Conservation (phyloP, 495 filamentous ascomycete species). For the Penicillium chermesinum region DNA sequence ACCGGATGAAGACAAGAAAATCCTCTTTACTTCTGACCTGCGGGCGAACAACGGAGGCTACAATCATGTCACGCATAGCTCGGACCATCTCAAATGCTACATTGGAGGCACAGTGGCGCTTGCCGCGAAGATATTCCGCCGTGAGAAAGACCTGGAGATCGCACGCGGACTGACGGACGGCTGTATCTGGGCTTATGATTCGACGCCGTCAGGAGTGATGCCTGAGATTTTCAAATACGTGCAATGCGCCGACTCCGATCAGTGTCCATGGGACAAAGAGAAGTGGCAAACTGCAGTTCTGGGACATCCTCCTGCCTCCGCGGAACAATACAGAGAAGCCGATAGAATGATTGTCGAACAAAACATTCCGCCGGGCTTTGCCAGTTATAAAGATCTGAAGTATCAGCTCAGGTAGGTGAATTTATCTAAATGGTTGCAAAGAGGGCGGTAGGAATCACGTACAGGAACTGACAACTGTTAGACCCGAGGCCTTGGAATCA, state of each 20-base stretch:
- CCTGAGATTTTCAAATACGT: constrained; percentile 53
- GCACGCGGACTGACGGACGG: constrained; percentile 54
- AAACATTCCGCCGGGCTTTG: constrained; percentile 55
- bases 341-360: constrained; percentile 38
- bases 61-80: constrained; percentile 31
- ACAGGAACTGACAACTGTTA: constrained; percentile 7
- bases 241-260: constrained; percentile 40
- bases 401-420: constrained; percentile 64
- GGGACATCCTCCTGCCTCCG: constrained; percentile 9
- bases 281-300: constrained; percentile 43
- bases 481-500: constrained; percentile 66
- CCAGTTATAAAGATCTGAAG: constrained; percentile 50
- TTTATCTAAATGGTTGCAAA: too few relatives aligned
- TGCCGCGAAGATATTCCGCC: constrained; percentile 55
- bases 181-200: constrained; percentile 56
- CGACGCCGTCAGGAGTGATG: constrained; percentile 55
- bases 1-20: constrained; percentile 59
- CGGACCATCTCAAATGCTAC: constrained; percentile 58
- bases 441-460: too few relatives aligned
- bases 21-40: constrained; percentile 67
- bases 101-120: constrained; percentile 58
- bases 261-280: constrained; percentile 53
- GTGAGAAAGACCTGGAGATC: constrained; percentile 47
- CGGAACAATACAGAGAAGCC: constrained; percentile 31
- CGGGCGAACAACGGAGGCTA: constrained; percentile 19